Percentiles rank a stretch among this genome's conserved stretches.
These are phyloP conservation scores for Parascedosporium putredinis DNA, from an alignment of 2,329 filamentous ascomycete species.

Conservation along the genomic window DNA sequence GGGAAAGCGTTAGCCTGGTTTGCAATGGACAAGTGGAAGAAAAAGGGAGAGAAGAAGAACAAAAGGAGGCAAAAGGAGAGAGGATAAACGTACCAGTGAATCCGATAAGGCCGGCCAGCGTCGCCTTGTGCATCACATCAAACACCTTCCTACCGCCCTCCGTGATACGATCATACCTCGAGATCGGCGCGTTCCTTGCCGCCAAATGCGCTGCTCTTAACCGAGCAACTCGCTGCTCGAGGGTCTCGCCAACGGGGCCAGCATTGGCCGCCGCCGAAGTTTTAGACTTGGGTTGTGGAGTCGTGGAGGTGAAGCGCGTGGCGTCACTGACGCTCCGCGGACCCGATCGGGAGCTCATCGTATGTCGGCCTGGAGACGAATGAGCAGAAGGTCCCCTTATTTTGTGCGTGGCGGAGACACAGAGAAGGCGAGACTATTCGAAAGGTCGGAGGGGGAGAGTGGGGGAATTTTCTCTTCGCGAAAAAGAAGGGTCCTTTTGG, in stretches of 20 bases:
- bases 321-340: slow-evolving; percentile 68
- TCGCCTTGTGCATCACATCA: slow-evolving; percentile 45
- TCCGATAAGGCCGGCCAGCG: slow-evolving; percentile 42
- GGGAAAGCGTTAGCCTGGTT: no score
- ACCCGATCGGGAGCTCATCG: slow-evolving; percentile 32
- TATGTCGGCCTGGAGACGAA: neutral
- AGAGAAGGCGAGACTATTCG: neutral
- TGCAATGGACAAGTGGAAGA: neutral
- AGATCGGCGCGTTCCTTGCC: slow-evolving; percentile 49
- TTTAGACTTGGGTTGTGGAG: slow-evolving; percentile 57
- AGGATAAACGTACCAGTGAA: slow-evolving; percentile 40
- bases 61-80: neutral
- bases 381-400: no score
- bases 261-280: slow-evolving; percentile 21
- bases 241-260: slow-evolving; percentile 43
- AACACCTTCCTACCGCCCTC: slow-evolving; percentile 37
- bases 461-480: neutral
- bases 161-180: slow-evolving; percentile 39
- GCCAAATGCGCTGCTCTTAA: slow-evolving; percentile 57
- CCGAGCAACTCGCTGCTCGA: slow-evolving; percentile 58
- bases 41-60: neutral
- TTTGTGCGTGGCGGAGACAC: no score
- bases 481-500: neutral
- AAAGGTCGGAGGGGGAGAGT: neutral
- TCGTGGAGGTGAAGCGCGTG: slow-evolving; percentile 53